Percentiles rank a stretch among this genome's conserved stretches.
These are phyloP conservation scores for Lachnellula hyalina DNA, from an alignment of 2,329 filamentous ascomycete species.

Conservation along the genomic window DNA sequence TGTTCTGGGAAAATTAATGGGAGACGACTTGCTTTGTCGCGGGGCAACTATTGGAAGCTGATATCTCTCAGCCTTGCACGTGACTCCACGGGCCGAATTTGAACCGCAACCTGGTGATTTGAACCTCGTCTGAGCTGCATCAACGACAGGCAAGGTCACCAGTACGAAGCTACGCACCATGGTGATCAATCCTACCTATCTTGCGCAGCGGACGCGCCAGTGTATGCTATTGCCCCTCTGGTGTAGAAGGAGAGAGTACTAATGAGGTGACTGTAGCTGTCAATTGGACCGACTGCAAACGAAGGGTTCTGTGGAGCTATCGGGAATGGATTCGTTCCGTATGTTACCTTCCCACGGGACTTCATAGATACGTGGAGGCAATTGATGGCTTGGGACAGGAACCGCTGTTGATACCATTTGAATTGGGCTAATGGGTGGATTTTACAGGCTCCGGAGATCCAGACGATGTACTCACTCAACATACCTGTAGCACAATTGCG, in stretches of 20 bases:
- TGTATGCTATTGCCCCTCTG: conserved; percentile 49
- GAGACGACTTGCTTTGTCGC: not conserved
- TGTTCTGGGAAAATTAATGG: not conserved
- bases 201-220: conserved; percentile 73
- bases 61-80: conserved; percentile 18
- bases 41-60: conserved; percentile 2
- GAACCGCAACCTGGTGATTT: not conserved
- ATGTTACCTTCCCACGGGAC: conserved; percentile 37
- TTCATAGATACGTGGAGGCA: not conserved
- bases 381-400: not conserved
- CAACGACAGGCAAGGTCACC: conserved; percentile 1
- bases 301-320: conserved; percentile 82
- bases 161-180: conserved; percentile 42
- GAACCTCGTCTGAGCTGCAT: conserved; percentile 18
- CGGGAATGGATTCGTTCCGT: conserved; percentile 95
- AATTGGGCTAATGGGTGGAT: conserved; percentile 13
- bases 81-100: conserved; percentile 6
- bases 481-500: conserved; percentile 82
- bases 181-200: conserved; percentile 90
- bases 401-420: not conserved
- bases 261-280: conserved; percentile 52
- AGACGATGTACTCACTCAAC: conserved; percentile 92
- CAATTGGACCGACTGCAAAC: conserved; percentile 85
- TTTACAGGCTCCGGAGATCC: conserved; percentile 84
- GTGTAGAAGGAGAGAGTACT: conserved; percentile 39